phyloP scores from a whole-genome alignment of 371 early-diverging fungal genomes.

The Choanephora cucurbitarum region DNA sequence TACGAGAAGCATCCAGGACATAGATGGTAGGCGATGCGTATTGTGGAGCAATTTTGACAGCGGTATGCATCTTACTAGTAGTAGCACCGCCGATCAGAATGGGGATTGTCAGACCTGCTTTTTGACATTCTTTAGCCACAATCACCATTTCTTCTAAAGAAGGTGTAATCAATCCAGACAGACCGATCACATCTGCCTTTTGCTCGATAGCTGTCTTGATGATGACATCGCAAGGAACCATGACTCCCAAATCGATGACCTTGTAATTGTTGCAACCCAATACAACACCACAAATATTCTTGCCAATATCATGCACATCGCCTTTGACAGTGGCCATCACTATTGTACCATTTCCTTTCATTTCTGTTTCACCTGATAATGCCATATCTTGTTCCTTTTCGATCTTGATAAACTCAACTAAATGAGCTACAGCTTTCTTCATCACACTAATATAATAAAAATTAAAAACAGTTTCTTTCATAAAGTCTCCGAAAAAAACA shows the following conservation, averaged over 20 bases:
- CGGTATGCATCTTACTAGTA: constrained; percentile 93
- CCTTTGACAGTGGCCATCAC: constrained; percentile 95
- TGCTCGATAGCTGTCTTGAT: constrained; percentile 82
- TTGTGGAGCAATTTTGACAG: constrained; percentile 92
- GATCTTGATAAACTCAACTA: constrained; percentile 90
- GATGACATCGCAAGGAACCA: constrained; percentile 91
- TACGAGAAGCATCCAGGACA: constrained; percentile 80
- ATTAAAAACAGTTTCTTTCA: neutral
- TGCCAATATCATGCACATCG: constrained; percentile 88
- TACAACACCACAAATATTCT: constrained; percentile 94
- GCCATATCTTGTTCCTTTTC: constrained; percentile 74
- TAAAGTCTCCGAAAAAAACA: too few species aligned
- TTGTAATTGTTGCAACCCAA: constrained; percentile 94
- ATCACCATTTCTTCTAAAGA: constrained; percentile 95
- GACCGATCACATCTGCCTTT: constrained; percentile 89
- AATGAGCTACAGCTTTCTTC: constrained; percentile 93
- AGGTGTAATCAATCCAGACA: constrained; percentile 92
- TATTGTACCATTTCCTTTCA: constrained; percentile 70
- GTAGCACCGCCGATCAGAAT: constrained; percentile 94
- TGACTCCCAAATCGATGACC: constrained; percentile 92
- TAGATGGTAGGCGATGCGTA: constrained; percentile 73
- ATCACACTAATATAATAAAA: constrained; percentile 60
- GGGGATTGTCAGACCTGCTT: constrained; percentile 83
- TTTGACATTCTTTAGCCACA: constrained; percentile 89
- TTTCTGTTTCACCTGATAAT: constrained; percentile 44